These are phyloP conservation scores for Verticillium albo-atrum DNA, from an alignment of 2,329 filamentous ascomycete species.

Conservation along the genomic window DNA sequence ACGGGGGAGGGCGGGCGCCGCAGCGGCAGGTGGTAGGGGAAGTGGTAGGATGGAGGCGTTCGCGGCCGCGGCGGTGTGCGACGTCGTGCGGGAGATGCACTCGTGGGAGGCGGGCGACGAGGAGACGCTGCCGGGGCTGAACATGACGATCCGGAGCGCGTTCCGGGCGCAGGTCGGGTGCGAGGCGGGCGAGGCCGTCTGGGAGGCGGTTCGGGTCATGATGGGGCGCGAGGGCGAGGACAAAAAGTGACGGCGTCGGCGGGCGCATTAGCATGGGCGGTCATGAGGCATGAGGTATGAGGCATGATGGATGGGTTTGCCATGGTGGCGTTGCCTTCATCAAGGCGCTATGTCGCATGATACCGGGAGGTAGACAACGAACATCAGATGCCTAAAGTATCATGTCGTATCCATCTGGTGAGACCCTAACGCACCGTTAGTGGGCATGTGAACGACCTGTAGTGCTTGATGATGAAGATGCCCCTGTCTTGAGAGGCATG, in stretches of 20 bases:
- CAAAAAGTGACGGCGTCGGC: background rate
- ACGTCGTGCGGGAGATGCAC: constrained; percentile 10
- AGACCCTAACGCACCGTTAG: background rate
- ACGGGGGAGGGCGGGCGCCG: background rate
- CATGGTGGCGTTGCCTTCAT: background rate
- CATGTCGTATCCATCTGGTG: background rate
- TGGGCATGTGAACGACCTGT: background rate
- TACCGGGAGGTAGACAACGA: background rate
- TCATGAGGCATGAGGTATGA: background rate
- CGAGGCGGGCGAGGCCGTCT: background rate
- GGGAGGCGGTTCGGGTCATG: background rate
- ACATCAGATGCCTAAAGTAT: background rate
- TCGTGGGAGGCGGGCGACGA: constrained; percentile 9
- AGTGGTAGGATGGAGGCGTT: background rate
- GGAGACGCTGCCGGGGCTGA: constrained; percentile 8
- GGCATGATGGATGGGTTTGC: background rate
- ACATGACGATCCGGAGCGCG: constrained; percentile 5
- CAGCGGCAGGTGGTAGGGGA: background rate
- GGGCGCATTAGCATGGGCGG: background rate
- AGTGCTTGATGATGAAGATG: too few species aligned
- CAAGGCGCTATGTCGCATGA: background rate
- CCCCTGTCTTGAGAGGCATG: background rate
- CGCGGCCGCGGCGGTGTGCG: constrained; percentile 8
- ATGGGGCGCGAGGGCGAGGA: background rate
- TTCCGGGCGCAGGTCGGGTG: background rate